phyloP scores from a whole-genome alignment of 139 green algal genomes.

The Cymbomonas tetramitiformis region DNA sequence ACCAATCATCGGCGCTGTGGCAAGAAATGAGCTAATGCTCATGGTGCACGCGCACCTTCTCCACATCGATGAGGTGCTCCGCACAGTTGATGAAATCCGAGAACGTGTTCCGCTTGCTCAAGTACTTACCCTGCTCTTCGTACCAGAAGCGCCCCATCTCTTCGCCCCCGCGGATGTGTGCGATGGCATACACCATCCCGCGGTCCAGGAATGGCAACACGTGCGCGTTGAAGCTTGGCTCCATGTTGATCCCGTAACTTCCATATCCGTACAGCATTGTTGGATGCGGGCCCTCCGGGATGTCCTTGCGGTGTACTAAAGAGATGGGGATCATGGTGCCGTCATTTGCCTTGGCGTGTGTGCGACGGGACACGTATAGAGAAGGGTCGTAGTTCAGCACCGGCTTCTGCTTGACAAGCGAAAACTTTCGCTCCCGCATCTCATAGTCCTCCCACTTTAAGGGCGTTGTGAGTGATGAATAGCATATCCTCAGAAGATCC shows the following conservation, averaged over 20 bases:
- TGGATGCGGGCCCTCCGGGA: background rate
- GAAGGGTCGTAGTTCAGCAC: background rate
- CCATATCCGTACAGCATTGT: slow-evolving; percentile 29
- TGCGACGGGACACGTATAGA: background rate
- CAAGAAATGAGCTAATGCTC: too few relatives aligned
- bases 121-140: slow-evolving; percentile 49
- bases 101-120: slow-evolving; percentile 65
- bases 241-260: slow-evolving; percentile 24
- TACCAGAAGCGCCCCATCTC: slow-evolving; percentile 70
- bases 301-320: background rate
- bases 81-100: slow-evolving; percentile 58
- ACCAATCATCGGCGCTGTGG: too few relatives aligned
- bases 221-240: slow-evolving; percentile 30
- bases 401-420: background rate
- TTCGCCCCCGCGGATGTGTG: slow-evolving; percentile 62
- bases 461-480: too few relatives aligned
- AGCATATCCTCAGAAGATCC: too few relatives aligned
- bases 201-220: slow-evolving; percentile 55
- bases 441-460: background rate
- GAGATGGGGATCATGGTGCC: background rate
- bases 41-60: slow-evolving; percentile 25
- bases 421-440: background rate
- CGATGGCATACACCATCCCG: slow-evolving; percentile 57
- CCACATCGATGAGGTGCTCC: slow-evolving; percentile 39
- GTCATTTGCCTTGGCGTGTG: background rate